phyloP scores from a whole-genome alignment of 2,329 filamentous ascomycete genomes.

The Sclerotinia sclerotiorum region DNA sequence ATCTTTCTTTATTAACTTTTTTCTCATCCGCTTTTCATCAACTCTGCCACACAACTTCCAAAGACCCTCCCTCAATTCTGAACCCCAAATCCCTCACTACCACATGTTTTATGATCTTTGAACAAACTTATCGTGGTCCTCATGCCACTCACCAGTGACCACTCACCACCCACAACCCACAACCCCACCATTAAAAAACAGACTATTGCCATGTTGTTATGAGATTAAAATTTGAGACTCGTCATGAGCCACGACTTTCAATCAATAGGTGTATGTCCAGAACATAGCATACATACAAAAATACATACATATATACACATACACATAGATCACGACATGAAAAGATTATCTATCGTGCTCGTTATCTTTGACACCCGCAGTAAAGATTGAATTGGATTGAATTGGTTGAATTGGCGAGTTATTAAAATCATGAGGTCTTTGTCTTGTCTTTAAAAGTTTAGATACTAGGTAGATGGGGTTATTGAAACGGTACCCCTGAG shows the following conservation, averaged over 20 bases:
- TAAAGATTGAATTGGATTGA: neutral
- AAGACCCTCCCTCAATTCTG: neutral
- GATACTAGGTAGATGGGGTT: neutral
- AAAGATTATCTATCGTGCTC: constrained; percentile 6
- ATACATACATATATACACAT: too few species aligned
- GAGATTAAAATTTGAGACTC: constrained; percentile 18
- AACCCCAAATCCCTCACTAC: neutral
- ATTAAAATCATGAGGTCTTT: constrained; percentile 9
- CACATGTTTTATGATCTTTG: neutral
- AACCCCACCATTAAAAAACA: neutral
- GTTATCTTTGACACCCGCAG: constrained; percentile 3
- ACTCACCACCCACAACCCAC: too few species aligned
- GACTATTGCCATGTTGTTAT: neutral
- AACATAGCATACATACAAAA: neutral
- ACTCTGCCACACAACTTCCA: neutral
- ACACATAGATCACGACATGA: constrained; percentile 5
- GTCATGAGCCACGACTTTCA: constrained; percentile 20
- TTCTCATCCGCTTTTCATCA: neutral
- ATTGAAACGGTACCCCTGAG: constrained; percentile 9
- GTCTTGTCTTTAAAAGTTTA: neutral
- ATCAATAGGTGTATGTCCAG: constrained; percentile 5
- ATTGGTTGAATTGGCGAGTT: neutral
- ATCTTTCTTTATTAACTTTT: neutral
- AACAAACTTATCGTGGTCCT: neutral
- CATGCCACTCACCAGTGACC: neutral